Evolutionary conservation across 2,329 filamentous ascomycete genomes (phyloP), one percentile per base, ranked within the genome.

Genomic region (Ophiocordyceps camponoti-saundersi): DNA sequence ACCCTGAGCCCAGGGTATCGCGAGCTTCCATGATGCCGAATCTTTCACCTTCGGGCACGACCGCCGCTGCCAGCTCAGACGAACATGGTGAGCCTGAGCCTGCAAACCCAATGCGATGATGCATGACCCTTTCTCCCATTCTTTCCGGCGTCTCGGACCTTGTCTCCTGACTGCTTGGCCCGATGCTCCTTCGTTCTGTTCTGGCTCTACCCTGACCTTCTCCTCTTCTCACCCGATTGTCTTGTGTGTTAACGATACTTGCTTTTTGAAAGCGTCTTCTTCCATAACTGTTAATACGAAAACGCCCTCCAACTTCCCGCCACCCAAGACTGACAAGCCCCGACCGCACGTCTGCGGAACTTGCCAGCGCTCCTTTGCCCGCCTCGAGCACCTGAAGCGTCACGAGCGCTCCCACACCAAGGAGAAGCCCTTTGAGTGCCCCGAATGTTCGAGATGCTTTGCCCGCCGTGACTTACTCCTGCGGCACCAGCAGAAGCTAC

Each of bases 321-420:
- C 85, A 40, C 84, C 90, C 45, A 98, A 96, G 70, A 95, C 88
- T 52, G 92, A 98, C 66, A 98, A 96, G 70, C 92, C 92, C 48
- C 79, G 90, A 53, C 92, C 92, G 53, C 92, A 98, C 65, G 81
- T 94, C 50, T 98, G 92, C 69, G 79, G 73, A 40, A 96, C 89
- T 44, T 98, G 92, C 64, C 78, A 81, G 57, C 81, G 92, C 53
- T 94, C 86, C 30, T 98, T 98, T 63, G 92, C 92, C 49, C 81
- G 92, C 50, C 70, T 98, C 56, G 92, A 98, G 67, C 92, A 98
- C 63, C 70, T 98, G 54, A 98, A 98, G 69, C 83, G 92, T 50
- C 92, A 98, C 65, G 92, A 96, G 67, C 79, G 92, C 51, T 95
- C 88, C n/a, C 89, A 95, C 62, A 95, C 89, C 42, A 95, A 98